Conservation (phyloP, 257 asterid species). For the Nicotiana knightiana region DNA sequence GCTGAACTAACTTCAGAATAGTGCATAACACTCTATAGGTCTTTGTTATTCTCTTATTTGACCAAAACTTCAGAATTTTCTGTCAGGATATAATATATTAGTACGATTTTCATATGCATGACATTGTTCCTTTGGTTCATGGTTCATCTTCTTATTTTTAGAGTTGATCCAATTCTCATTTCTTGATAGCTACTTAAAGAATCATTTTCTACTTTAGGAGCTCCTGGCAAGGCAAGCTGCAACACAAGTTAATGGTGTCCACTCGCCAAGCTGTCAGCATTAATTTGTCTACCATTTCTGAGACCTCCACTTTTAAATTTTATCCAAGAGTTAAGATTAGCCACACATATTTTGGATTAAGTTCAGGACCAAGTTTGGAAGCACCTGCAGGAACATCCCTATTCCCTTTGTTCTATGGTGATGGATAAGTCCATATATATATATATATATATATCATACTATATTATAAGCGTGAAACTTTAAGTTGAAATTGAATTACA, state of each 20-base stretch:
- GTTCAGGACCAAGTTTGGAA: background rate
- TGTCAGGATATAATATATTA: background rate
- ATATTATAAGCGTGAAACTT: too few species aligned
- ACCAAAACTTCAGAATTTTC: background rate
- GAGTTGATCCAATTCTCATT: background rate
- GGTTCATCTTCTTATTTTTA: background rate
- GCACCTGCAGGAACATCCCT: too few species aligned
- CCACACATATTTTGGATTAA: background rate
- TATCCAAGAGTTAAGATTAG: background rate
- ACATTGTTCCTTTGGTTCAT: background rate
- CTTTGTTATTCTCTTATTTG: background rate
- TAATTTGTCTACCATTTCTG: background rate
- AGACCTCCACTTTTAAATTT: too few species aligned
- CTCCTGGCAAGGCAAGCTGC: background rate
- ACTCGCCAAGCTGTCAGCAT: background rate
- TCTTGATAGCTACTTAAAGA: background rate
- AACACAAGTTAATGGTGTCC: background rate
- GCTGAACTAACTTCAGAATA: too few species aligned
- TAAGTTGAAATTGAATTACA: too few species aligned
- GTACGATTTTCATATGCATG: background rate
- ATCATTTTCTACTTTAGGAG: background rate
- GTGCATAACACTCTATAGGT: background rate
- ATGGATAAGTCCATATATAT: too few species aligned
- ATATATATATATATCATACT: too few species aligned
- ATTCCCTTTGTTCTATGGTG: too few species aligned